Evolutionary conservation across 2,329 filamentous ascomycete genomes (phyloP), one percentile per base, ranked within the genome.

Genomic region (Aspergillus aculeatinus): DNA sequence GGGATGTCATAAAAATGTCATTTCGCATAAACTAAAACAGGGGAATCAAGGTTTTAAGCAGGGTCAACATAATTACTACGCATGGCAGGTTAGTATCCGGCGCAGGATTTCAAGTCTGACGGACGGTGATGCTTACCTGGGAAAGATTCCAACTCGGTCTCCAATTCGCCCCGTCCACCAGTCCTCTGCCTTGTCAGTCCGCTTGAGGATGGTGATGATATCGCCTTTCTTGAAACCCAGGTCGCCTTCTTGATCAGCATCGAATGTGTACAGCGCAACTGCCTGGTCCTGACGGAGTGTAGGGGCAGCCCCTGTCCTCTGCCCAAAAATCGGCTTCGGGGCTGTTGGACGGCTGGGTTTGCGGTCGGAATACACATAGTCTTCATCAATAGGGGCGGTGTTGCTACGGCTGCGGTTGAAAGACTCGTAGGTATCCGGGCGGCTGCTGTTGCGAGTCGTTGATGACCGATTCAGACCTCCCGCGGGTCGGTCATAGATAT

Each of bases 161-260:
- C 93, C 93, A 70, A 97, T 88, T 77, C 89, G 89, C 27, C 95
- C 95, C 19, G 94, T 98, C 95, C 94, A 98, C 94, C 94, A 98
- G 75, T 98, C 94, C 59, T 92, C 93, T 60, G 91, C 90, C 68
- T 90, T 97, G 4, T 98, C 91, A 5, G 94, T 98, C 77, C 90
- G 90, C 81, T 99, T 97, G 59, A 96, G 76, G 60, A 99, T 92
- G 1, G 92, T 97, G 66, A 99, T 97, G 59, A 98, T 77, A 31
- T 99, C 95, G 21, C 95, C 95, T 82, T 99, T 99, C 81, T 96
- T 96, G 79, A 99, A 99, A 0, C 89, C 91, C 59, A 98, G 76
- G 74, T 99, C 94, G 4, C 94, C 94, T 0, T 92, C 87, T 76
- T 97, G 93, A 70, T 96, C 94, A 0, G 92, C 89, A 64, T 98